Evolutionary conservation across 164 flowering plant species (phyloP).

Genomic region (Echeveria elegans): DNA sequence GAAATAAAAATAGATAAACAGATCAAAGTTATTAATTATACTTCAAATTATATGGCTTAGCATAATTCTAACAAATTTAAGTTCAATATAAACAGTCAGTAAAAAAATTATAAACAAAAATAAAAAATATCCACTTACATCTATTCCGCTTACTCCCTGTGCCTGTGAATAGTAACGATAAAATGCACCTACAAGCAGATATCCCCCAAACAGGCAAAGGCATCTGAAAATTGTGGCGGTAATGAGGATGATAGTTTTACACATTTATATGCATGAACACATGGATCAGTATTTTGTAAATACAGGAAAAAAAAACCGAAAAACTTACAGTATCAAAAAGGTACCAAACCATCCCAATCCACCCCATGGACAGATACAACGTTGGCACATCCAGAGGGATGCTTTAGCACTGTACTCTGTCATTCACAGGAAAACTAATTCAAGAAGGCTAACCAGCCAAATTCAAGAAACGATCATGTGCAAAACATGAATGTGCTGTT

Average conservation of each 20-base stretch:
- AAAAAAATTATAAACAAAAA: background rate
- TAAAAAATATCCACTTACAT: conserved; percentile 35
- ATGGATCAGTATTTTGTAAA: background rate
- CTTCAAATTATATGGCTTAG: background rate
- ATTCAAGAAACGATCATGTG: too few species aligned
- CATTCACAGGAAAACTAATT: conserved; percentile 10
- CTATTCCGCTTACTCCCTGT: conserved; percentile 66
- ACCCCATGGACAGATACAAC: conserved; percentile 37
- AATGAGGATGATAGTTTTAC: background rate
- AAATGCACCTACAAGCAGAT: conserved; percentile 59
- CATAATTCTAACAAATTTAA: background rate
- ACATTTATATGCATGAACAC: background rate
- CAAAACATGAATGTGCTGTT: background rate
- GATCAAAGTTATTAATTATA: too few species aligned
- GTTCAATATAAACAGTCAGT: background rate
- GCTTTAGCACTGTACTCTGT: conserved; percentile 61
- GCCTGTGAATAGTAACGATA: conserved; percentile 61
- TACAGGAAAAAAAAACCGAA: background rate
- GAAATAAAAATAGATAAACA: too few species aligned
- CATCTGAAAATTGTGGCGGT: conserved; percentile 29
- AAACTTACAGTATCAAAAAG: conserved; percentile 47
- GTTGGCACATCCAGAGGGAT: conserved; percentile 88
- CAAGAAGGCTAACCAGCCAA: background rate
- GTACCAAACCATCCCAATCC: conserved; percentile 87
- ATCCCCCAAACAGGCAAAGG: conserved; percentile 61